phyloP scores from a whole-genome alignment of 1,284 basidiomycete species.

The Pseudozyma flocculosa region DNA sequence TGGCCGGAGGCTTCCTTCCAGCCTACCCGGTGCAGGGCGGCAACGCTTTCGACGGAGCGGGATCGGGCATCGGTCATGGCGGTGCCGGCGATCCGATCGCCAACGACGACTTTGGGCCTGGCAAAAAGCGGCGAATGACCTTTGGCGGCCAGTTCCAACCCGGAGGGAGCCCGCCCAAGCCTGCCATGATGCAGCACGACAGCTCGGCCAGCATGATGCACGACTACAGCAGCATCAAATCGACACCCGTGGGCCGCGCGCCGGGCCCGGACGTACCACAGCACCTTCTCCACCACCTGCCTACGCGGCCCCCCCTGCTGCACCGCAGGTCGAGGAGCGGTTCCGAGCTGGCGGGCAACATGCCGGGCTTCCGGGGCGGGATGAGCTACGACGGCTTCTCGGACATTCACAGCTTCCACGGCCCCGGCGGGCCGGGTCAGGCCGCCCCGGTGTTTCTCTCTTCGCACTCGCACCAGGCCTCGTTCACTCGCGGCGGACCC shows the following conservation, averaged over 20 bases:
- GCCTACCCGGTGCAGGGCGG: neutral
- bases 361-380: constrained; percentile 13
- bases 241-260: neutral
- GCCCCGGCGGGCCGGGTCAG: constrained; percentile 9
- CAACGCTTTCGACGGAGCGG: constrained; percentile 3
- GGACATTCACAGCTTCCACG: constrained; percentile 3
- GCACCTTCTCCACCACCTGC: constrained; percentile 5
- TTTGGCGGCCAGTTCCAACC: constrained; percentile 9
- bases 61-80: neutral
- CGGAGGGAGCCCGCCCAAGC: constrained; percentile 8
- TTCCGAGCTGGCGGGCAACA: constrained; percentile 11
- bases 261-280: constrained; percentile 1
- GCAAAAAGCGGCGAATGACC: constrained; percentile 36
- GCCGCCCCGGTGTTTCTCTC: constrained; percentile 18
- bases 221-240: constrained; percentile 22
- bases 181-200: constrained; percentile 7
- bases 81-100: constrained; percentile 6
- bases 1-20: neutral
- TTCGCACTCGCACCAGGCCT: constrained; percentile 19
- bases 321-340: constrained; percentile 26
- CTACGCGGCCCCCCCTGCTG: constrained; percentile 21
- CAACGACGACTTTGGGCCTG: constrained; percentile 22
- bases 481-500: constrained; percentile 11
- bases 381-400: constrained; percentile 16
- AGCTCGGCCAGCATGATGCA: constrained; percentile 14